Percentiles rank a stretch among this genome's conserved stretches.
phyloP scores from a whole-genome alignment of 2,329 filamentous ascomycete species.

The Ceratocystis alfenasii region DNA sequence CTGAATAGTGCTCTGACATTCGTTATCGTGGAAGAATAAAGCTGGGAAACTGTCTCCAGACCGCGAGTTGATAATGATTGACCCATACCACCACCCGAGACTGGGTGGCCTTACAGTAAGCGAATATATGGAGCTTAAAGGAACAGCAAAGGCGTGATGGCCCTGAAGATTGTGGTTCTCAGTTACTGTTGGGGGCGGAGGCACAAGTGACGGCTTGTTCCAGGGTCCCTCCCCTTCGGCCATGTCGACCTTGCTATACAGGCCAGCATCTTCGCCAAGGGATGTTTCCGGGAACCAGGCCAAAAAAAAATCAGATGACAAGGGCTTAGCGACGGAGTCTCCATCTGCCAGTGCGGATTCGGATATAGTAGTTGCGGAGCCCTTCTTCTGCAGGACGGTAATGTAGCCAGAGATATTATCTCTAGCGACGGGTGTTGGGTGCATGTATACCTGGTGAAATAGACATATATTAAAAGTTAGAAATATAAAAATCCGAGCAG shows the following conservation, averaged over 20 bases:
- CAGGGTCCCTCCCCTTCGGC: slow-evolving; percentile 70
- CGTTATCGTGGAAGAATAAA: slow-evolving; percentile 92
- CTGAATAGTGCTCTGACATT: slow-evolving; percentile 88
- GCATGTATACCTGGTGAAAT: slow-evolving; percentile 70
- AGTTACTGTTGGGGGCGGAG: slow-evolving; percentile 76
- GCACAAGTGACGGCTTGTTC: slow-evolving; percentile 78
- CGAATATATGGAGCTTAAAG: slow-evolving; percentile 80
- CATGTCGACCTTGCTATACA: slow-evolving; percentile 92
- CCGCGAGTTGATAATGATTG: slow-evolving; percentile 80
- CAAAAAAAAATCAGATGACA: slow-evolving; percentile 65
- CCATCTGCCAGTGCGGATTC: slow-evolving; percentile 24
- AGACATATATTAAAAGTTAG: neutral
- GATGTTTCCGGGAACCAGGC: slow-evolving; percentile 89
- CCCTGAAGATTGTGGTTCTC: slow-evolving; percentile 52
- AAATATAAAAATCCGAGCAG: neutral
- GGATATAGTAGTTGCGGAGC: slow-evolving; percentile 33
- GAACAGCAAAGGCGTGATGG: slow-evolving; percentile 82
- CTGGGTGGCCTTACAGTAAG: slow-evolving; percentile 83
- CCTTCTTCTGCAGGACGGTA: slow-evolving; percentile 83
- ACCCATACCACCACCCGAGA: slow-evolving; percentile 97
- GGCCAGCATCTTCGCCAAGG: slow-evolving; percentile 71
- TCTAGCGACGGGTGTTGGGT: slow-evolving; percentile 82
- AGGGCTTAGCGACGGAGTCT: slow-evolving; percentile 31
- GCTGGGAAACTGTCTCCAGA: slow-evolving; percentile 89
- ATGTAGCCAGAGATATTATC: slow-evolving; percentile 95